Conservation (phyloP, 1,284 basidiomycete species). For the Cryptococcus neoformans region DNA sequence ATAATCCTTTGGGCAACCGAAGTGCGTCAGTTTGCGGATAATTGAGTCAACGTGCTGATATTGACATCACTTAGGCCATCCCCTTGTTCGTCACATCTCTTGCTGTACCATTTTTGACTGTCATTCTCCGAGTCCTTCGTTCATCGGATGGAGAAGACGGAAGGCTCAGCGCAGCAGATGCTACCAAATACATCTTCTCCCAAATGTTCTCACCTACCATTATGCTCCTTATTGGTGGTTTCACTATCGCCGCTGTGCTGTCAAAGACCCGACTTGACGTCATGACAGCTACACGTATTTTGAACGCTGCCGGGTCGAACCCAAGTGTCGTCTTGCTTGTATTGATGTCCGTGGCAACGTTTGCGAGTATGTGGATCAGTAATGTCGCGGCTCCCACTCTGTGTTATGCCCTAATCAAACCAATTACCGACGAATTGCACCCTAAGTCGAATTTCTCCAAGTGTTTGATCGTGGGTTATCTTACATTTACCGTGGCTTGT, state of each 20-base stretch:
- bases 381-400: constrained; percentile 98
- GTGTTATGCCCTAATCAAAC: constrained; percentile 97
- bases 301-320: constrained; percentile 82
- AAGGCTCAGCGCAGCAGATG: constrained; percentile 63
- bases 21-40: constrained; percentile 52
- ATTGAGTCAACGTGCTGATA: neutral
- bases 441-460: constrained; percentile 83
- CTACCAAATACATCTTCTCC: constrained; percentile 71
- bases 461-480: constrained; percentile 73
- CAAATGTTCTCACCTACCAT: constrained; percentile 66
- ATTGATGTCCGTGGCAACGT: constrained; percentile 96
- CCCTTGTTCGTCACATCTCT: constrained; percentile 95
- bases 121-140: constrained; percentile 79
- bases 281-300: constrained; percentile 85
- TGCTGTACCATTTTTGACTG: constrained; percentile 83
- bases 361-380: constrained; percentile 99
- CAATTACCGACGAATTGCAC: constrained; percentile 88
- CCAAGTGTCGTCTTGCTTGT: constrained; percentile 85
- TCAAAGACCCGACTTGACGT: constrained; percentile 98
- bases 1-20: constrained; percentile 97
- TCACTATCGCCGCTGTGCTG: constrained; percentile 94
- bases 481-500: neutral
- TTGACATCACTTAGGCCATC: constrained; percentile 62
- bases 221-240: constrained; percentile 95
- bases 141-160: constrained; percentile 57